Evolutionary conservation across 345 rosid species (phyloP).

Genomic region (Lagerstroemia speciosa): DNA sequence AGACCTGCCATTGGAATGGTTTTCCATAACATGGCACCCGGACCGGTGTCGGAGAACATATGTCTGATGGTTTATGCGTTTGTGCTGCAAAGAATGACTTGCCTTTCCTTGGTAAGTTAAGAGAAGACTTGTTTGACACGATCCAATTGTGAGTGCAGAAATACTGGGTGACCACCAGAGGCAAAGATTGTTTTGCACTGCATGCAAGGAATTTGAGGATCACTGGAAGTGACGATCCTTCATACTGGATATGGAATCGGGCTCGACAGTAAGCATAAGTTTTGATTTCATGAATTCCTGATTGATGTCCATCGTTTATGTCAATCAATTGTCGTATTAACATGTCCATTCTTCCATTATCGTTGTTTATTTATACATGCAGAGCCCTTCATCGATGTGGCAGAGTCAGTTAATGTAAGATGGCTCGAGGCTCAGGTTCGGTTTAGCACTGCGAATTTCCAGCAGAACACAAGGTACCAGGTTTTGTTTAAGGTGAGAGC

Average conservation of each 20-base stretch:
- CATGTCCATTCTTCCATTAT: too few species aligned
- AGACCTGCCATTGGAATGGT: too few species aligned
- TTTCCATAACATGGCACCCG: too few species aligned
- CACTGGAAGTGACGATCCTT: not conserved
- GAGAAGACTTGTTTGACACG: not conserved
- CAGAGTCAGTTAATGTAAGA: not conserved
- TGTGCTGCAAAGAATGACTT: too few species aligned
- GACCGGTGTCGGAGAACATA: too few species aligned
- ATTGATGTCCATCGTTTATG: too few species aligned
- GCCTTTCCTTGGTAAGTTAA: too few species aligned
- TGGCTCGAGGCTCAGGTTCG: not conserved
- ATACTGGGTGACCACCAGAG: not conserved
- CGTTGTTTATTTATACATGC: too few species aligned
- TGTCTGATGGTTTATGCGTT: too few species aligned
- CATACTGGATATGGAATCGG: not conserved
- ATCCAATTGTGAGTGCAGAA: not conserved
- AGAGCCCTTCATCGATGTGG: too few species aligned
- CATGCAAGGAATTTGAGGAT: not conserved
- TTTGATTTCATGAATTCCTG: not conserved
- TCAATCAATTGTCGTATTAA: too few species aligned
- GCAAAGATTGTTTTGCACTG: not conserved
- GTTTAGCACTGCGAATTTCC: conserved; percentile 1
- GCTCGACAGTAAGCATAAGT: not conserved
- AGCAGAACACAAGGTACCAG: fast-evolving
- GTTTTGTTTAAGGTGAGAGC: not conserved